Evolutionary conservation across 257 asterid species (phyloP).

Genomic region (Coffea eugenioides): DNA sequence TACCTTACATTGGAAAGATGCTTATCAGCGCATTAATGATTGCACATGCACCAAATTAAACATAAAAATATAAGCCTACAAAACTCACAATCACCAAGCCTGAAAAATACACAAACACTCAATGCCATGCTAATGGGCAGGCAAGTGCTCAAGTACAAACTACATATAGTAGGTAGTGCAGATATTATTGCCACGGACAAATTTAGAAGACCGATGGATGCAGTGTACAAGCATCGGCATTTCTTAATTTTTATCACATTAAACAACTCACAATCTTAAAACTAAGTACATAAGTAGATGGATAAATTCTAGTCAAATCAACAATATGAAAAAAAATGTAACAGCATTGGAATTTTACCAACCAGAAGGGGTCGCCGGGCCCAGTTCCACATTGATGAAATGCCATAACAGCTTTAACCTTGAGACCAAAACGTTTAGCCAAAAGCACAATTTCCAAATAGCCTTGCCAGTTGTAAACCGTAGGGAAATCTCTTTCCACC

Average conservation of each 20-base stretch:
- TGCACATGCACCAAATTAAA: background rate
- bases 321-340: background rate
- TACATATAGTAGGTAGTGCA: background rate
- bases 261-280: background rate
- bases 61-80: background rate
- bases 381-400: conserved; percentile 76
- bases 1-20: background rate
- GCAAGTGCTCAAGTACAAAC: background rate
- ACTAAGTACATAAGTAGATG: background rate
- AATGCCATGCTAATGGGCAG: background rate
- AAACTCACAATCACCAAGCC: background rate
- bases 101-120: background rate
- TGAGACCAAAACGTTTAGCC: conserved; percentile 63
- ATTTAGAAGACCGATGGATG: background rate
- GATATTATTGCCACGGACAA: background rate
- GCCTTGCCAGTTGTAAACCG: conserved; percentile 62
- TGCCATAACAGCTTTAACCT: conserved; percentile 76
- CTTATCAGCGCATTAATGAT: background rate
- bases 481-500: conserved; percentile 68
- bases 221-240: background rate
- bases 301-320: background rate
- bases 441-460: conserved; percentile 63
- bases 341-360: conserved; percentile 34
- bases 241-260: background rate
- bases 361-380: conserved; percentile 64